Evolutionary conservation across 106 monocot genomes (phyloP).

Genomic region (Posidonia australis): DNA sequence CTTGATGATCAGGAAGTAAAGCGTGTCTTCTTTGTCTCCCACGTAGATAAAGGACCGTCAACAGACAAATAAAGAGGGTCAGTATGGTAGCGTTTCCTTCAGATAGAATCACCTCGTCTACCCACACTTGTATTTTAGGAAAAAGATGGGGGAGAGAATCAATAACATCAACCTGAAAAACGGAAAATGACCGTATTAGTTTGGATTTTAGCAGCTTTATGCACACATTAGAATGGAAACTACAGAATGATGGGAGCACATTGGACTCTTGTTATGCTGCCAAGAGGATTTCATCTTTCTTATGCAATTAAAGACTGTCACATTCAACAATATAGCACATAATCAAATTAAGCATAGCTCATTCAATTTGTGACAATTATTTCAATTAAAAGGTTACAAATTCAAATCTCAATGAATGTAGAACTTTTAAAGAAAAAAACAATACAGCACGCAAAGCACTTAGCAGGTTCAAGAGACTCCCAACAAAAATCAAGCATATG

Average conservation of each 20-base stretch:
- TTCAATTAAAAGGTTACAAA: no score
- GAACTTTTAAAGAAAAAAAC: no score
- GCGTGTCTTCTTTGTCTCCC: conserved; percentile 74
- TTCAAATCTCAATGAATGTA: no score
- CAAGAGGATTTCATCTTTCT: no score
- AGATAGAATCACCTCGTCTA: conserved; percentile 68
- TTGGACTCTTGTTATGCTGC: no score
- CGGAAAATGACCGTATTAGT: not conserved
- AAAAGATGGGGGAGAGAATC: conserved; percentile 67
- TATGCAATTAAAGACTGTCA: no score
- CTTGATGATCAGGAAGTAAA: conserved; percentile 15
- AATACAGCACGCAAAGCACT: no score
- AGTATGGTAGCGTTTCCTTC: conserved; percentile 88
- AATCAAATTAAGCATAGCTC: no score
- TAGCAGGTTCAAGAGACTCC: no score
- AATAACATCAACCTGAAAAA: conserved; percentile 54
- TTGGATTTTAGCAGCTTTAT: not conserved
- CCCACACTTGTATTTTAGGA: conserved; percentile 69
- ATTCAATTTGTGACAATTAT: no score
- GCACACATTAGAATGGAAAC: not conserved
- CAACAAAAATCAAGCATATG: no score
- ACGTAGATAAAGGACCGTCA: conserved; percentile 83
- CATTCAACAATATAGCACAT: no score
- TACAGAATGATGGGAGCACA: not conserved
- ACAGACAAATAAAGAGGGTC: conserved; percentile 65